Conservation (phyloP, 352 stramenopile species). For the Phytophthora chlamydospora region DNA sequence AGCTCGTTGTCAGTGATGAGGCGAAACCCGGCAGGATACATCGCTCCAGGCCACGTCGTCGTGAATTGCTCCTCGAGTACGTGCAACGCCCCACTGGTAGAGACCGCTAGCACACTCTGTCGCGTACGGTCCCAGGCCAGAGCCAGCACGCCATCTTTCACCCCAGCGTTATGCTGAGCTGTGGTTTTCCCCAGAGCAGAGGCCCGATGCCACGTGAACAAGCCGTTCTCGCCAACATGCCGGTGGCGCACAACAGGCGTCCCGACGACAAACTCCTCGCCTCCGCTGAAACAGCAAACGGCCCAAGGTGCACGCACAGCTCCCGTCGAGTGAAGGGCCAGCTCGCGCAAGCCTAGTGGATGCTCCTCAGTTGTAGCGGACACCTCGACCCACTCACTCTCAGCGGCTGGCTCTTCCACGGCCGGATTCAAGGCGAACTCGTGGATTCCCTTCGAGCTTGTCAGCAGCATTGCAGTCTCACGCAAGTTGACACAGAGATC, state of each 20-base stretch:
- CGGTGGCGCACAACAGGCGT: constrained; percentile 81
- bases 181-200: constrained; percentile 36
- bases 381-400: constrained; percentile 8
- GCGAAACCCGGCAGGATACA: constrained; percentile 85
- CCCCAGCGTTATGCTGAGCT: constrained; percentile 73
- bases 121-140: constrained; percentile 63
- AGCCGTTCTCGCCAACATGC: constrained; percentile 78
- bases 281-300: constrained; percentile 69
- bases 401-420: not conserved
- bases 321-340: constrained; percentile 63
- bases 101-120: constrained; percentile 68
- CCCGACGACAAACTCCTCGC: constrained; percentile 71
- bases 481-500: constrained; percentile 62
- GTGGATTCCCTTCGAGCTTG: constrained; percentile 80
- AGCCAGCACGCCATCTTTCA: constrained; percentile 76
- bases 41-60: constrained; percentile 77
- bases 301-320: constrained; percentile 78
- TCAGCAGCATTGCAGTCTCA: constrained; percentile 61
- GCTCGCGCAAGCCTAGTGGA: constrained; percentile 43
- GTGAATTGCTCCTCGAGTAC: constrained; percentile 79
- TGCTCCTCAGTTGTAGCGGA: constrained; percentile 5
- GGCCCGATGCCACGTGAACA: constrained; percentile 79
- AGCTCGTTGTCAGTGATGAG: constrained; percentile 84
- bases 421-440: constrained; percentile 44
- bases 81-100: constrained; percentile 67